Percentiles rank a stretch among this genome's conserved stretches.
These are phyloP conservation scores for Tolypocladium cylindrosporum DNA, from an alignment of 2,329 filamentous ascomycete species.

Conservation along the genomic window DNA sequence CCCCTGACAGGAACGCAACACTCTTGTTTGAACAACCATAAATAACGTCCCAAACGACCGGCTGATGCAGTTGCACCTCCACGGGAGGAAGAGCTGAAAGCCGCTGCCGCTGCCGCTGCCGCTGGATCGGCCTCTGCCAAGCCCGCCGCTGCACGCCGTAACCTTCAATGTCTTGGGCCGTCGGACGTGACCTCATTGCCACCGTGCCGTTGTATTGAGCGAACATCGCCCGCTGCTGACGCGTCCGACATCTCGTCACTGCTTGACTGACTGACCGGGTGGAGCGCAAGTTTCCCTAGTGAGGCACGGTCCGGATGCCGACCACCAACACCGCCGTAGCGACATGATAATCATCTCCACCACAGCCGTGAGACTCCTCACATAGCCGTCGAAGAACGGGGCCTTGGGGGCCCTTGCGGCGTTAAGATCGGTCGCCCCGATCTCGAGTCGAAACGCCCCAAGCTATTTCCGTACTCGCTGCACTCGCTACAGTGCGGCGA, in stretches of 20 bases:
- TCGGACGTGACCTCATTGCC: background rate
- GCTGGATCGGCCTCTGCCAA: too few relatives aligned
- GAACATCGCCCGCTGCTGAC: background rate
- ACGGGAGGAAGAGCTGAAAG: background rate
- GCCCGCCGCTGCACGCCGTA: background rate
- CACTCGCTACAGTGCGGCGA: background rate
- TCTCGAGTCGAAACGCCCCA: background rate
- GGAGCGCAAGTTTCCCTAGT: background rate
- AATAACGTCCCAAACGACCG: background rate
- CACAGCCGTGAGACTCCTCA: background rate
- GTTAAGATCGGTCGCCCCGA: background rate
- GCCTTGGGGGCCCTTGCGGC: background rate
- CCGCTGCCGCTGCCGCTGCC: background rate
- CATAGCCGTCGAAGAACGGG: background rate
- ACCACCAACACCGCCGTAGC: background rate
- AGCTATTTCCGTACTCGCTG: background rate
- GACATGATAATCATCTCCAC: background rate
- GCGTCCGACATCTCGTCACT: background rate
- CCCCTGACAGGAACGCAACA: background rate
- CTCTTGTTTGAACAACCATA: background rate
- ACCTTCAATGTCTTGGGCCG: background rate
- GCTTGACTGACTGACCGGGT: background rate
- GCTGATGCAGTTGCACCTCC: background rate
- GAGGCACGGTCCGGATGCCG: background rate
- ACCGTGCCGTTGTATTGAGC: background rate